phyloP scores from a whole-genome alignment of 2,329 filamentous ascomycete genomes.

The Elsinoe australis region DNA sequence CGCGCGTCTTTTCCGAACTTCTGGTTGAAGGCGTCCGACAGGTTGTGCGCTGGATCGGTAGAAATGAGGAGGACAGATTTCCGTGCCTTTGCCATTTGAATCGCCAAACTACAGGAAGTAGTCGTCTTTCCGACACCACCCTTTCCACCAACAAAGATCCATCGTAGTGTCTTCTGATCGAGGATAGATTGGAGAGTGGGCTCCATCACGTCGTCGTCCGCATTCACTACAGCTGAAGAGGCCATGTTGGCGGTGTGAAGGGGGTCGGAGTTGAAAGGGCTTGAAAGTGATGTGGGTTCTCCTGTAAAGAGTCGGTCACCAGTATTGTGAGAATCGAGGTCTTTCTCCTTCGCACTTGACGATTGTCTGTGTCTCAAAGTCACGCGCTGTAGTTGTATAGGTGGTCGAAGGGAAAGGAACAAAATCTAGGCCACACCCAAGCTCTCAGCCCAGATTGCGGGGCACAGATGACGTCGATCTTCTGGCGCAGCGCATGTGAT shows the following conservation, averaged over 20 bases:
- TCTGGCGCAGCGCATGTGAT: conserved; percentile 7
- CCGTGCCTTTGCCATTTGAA: conserved; percentile 90
- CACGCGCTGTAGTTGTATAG: no score
- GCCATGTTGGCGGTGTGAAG: conserved; percentile 14
- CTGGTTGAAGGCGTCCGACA: conserved; percentile 94
- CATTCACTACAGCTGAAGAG: conserved; percentile 21
- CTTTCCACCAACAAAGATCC: conserved; percentile 99
- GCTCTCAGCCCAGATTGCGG: no score
- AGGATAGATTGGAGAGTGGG: conserved; percentile 90
- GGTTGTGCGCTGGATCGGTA: conserved; percentile 95
- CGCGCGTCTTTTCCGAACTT: conserved; percentile 99
- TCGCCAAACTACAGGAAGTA: conserved; percentile 96
- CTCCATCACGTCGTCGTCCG: conserved; percentile 72
- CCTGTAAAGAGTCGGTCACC: no score
- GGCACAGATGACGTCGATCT: conserved; percentile 12
- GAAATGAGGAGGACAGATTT: conserved; percentile 96
- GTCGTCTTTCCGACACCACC: conserved; percentile 98
- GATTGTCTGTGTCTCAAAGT: no score
- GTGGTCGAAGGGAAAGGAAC: neutral
- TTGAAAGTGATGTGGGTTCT: neutral
- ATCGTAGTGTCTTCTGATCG: conserved; percentile 88
- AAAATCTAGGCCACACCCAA: no score
- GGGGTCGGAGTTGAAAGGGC: neutral
- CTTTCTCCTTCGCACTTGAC: no score
- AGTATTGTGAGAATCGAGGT: no score